A percentile compares a stretch with the other conserved stretches of the same genome.
Evolutionary conservation across 306 rosid species (phyloP).

Genomic region (Cucurbita argyrosperma): DNA sequence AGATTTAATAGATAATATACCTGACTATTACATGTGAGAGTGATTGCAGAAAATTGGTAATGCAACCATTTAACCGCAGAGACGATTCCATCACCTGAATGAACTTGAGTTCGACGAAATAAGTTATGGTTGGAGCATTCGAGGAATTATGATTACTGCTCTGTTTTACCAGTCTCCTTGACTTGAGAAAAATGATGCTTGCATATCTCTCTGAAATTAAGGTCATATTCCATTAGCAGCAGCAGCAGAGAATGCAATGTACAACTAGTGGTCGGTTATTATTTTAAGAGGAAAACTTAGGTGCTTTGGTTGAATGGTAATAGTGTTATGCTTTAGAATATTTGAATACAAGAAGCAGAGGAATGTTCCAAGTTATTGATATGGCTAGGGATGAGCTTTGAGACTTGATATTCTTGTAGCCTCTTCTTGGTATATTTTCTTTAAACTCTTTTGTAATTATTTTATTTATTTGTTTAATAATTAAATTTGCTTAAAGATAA

Average conservation of each 20-base stretch:
- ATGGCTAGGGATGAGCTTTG: not conserved
- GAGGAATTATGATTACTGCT: not conserved
- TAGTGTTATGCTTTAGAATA: not conserved
- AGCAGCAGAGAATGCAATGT: not conserved
- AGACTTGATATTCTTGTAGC: not conserved
- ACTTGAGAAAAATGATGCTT: not conserved
- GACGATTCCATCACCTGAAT: not conserved
- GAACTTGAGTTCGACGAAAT: not conserved
- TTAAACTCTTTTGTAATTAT: not conserved
- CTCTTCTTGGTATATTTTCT: not conserved
- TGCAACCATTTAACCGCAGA: not conserved
- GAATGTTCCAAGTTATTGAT: not conserved
- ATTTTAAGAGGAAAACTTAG: not conserved
- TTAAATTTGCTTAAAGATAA: no score
- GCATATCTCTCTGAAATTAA: not conserved
- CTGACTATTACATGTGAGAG: not conserved
- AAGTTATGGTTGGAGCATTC: not conserved
- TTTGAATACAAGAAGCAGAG: not conserved
- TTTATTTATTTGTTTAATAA: not conserved
- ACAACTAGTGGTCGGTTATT: not conserved
- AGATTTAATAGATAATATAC: not conserved
- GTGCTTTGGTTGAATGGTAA: not conserved
- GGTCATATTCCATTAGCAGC: not conserved
- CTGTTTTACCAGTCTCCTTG: not conserved
- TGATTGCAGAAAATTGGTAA: not conserved